A percentile compares a stretch with the other conserved stretches of the same genome.
phyloP scores from a whole-genome alignment of 2,329 filamentous ascomycete genomes.

The Allantophomopsis cytisporea region DNA sequence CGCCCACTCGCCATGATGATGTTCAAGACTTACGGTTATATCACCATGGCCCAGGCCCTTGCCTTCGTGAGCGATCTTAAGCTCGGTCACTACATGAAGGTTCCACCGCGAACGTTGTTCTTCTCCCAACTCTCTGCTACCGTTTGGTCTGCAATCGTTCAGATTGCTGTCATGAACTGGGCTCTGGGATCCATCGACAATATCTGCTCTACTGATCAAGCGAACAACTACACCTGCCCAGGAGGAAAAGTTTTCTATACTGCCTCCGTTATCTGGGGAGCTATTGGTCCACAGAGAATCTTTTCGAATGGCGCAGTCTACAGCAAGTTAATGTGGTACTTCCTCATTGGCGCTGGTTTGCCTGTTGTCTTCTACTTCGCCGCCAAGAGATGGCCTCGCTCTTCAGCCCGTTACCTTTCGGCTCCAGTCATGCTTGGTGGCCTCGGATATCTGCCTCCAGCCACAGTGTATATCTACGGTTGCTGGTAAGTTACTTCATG shows the following conservation, averaged over 20 bases:
- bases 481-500: not conserved
- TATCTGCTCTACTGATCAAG: conserved; percentile 28
- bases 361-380: conserved; percentile 44
- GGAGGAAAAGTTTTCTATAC: conserved; percentile 46
- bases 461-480: conserved; percentile 58
- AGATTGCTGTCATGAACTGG: conserved; percentile 33
- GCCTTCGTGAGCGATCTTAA: conserved; percentile 22
- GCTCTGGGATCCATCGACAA: conserved; percentile 29
- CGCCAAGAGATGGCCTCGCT: conserved; percentile 43
- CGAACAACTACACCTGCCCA: conserved; percentile 43
- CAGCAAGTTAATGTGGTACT: conserved; percentile 53
- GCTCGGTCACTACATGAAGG: conserved; percentile 59
- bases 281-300: conserved; percentile 48
- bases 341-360: conserved; percentile 40
- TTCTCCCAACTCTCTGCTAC: conserved; percentile 33
- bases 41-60: conserved; percentile 35
- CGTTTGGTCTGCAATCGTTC: conserved; percentile 30
- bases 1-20: conserved; percentile 61
- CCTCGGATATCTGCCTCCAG: conserved; percentile 21
- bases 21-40: conserved; percentile 62
- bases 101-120: conserved; percentile 35
- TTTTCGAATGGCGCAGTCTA: conserved; percentile 51
- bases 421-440: conserved; percentile 6
- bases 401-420: conserved; percentile 44
- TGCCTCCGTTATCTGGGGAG: conserved; percentile 55